Base-by-base conservation (phyloP, 129 eudicot genomes). In the Pittosporum tobira region DNA sequence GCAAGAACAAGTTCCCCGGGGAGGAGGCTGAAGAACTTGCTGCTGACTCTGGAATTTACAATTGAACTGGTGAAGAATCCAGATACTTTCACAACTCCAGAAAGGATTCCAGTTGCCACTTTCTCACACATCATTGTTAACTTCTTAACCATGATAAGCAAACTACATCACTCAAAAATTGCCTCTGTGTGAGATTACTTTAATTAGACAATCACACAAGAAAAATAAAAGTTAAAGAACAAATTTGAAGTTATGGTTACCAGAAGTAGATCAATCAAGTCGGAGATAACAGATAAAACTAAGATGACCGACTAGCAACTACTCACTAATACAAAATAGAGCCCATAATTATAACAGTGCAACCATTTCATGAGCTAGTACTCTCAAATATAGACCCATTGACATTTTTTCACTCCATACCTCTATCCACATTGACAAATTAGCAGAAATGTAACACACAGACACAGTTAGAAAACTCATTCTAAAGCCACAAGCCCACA, bases 1-100 rank as follows among this genome's bases (percentile, higher is more conserved):
- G 97, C 97, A 21, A 90, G 81, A 55, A 83, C 70, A 21, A 90
- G 80, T 70, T 90, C 97, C 25, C 97, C 97, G 12, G 97, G 97
- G 25, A 85, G 77, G 62, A 75, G 72, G 53, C 71, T 83, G 73
- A 90, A 80, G 73, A 85, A 78, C 44, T 80, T 82, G 68, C 85
- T 77, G 42, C 97, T 95, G 4, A 83, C 77, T 65, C 65, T 71
- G 1, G 95, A 85, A 76, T 90, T 90, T 15, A 71, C 84, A 51
- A 90, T 50, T 13, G 89, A 66, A 34, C 89, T 75, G 8, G 95
- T 83, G 49, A 90, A 54, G 62, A 79, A 69, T 6, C 95, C 94
- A 4, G 97, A 85, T 30, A 90, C 94, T 70, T 78, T 90, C 45
- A 82, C 93, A 27, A 75, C 95, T 59, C 95, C 97, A 19, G 95